Base-by-base conservation (phyloP, 495 filamentous ascomycete genomes). In the Extremus antarcticus region DNA sequence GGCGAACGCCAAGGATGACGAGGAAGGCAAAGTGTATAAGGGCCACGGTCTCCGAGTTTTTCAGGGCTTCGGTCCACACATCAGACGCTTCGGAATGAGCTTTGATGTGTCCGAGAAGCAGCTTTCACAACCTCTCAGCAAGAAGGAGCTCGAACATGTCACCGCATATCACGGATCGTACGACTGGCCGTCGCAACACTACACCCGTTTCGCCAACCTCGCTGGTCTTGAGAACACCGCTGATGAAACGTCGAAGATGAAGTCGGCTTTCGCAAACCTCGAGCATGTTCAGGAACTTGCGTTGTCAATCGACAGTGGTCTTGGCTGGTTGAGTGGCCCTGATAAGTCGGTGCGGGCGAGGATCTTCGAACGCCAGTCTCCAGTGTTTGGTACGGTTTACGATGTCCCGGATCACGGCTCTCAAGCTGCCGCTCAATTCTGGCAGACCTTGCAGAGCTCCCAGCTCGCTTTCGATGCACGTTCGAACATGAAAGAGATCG, bases 281-380 rank as follows among this genome's bases (percentile, higher is more conserved):
- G 55, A 53, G 7, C 61, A 65, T 1, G 70, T 77, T 0, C 61
- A 58, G 45, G 73, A 81, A 53, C 67, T 83, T 10, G 79, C 73
- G 0, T 57, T 83, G 2, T 79, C 74, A 13, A 62, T 81, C 15
- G 76, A 78, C 48, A 75, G 73, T 47, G 78, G 79, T 25, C 62
- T 82, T 9, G 79, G 80, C 13, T 82, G 77, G 73, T 69, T 82
- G 21, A 65, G 41, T 35, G 73, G 73, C 19, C 71, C 72, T 11
- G 73, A 76, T 47, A 40, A 57, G 32, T 70, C 70, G 1, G 51
- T 67, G 16, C 58, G 62, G 2, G 50, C 56, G 11, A 35, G 48
- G 10, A 47, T 71, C 1, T 58, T 71, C 38, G 57, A 59, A 13
- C 51, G 49, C 15, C 59, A 57, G 19, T 53, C 67, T 2, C 54